Conservation (phyloP, 2,329 filamentous ascomycete species). For the Neofusicoccum laricinum region DNA sequence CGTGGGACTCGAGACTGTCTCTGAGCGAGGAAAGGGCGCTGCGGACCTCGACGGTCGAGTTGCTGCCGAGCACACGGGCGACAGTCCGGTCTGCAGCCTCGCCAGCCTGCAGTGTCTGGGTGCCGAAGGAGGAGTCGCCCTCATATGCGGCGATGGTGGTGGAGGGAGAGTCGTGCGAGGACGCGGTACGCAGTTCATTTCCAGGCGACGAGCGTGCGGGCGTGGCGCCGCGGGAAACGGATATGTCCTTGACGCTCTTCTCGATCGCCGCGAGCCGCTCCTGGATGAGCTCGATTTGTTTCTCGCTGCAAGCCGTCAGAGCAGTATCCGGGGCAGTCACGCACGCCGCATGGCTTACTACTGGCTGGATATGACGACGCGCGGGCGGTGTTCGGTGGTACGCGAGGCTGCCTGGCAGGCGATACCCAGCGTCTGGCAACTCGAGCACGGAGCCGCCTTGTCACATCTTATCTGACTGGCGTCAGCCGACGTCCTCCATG, state of each 20-base stretch:
- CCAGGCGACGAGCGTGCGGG: neutral
- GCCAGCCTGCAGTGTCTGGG: constrained; percentile 48
- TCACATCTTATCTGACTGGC: constrained; percentile 1
- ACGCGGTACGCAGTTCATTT: constrained; percentile 2
- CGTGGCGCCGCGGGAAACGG: neutral
- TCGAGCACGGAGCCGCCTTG: constrained; percentile 2
- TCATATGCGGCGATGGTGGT: constrained; percentile 41
- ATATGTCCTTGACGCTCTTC: constrained; percentile 31
- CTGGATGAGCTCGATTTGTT: constrained; percentile 53
- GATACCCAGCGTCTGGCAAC: constrained; percentile 4
- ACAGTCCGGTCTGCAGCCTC: constrained; percentile 42
- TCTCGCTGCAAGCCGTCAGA: constrained; percentile 39
- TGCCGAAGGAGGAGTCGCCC: constrained; percentile 48
- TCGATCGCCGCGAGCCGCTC: constrained; percentile 50
- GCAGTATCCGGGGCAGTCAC: neutral
- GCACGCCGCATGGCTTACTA: neutral
- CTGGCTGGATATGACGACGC: constrained; percentile 7
- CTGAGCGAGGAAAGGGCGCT: constrained; percentile 31
- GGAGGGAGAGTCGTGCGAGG: constrained; percentile 25
- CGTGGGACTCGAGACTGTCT: constrained; percentile 29
- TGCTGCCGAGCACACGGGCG: constrained; percentile 19
- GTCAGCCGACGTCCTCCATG: neutral
- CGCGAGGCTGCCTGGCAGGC: constrained; percentile 5
- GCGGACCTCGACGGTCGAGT: constrained; percentile 32
- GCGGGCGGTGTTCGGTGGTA: constrained; percentile 3